Evolutionary conservation across 2,329 filamentous ascomycete species (phyloP), one percentile per base, ranked within the genome.

Genomic region (Nigrospora sphaerica): DNA sequence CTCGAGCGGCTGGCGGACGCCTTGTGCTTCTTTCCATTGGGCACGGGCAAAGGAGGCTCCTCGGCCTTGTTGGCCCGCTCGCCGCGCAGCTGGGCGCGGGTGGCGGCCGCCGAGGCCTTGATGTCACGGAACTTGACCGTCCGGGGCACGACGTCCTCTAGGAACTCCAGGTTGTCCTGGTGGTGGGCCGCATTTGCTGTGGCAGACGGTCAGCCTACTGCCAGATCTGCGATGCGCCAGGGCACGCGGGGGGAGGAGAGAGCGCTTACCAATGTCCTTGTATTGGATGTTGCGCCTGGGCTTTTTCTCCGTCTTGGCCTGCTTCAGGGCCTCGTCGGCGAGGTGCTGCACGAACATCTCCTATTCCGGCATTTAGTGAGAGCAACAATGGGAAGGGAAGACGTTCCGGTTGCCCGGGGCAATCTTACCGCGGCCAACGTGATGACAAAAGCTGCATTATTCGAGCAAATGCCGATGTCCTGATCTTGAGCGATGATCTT

Each of bases 271-370:
- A 37, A 98, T 77, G 66, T 98, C 93, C 62, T 88, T 88, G 72
- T 98, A 98, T 65, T 97, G 93, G 51, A 98, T 86, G 60, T 95
- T 96, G 50, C 91, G 83, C 47, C 93, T 79, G 6, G 92, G 92
- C 65, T 97, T 97, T 57, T 86, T 81, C 68, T 97, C 93, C 1
- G 90, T 79, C 62, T 93, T 95, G 57, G 91, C 86, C 58, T 95
- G 87, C 59, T 87, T 91, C 63, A 95, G 84, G 23, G 86, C 85
- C 64, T 95, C 87, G 52, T 86, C 79, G 17, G 91, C 83, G 23
- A 98, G 79, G 64, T 97, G 86, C 65, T 95, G 89, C 55, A 98
- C 85, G 70, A 98, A 97, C 77, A 95, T 84, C 69, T 98, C 93
- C 85, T 91, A 47, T 16, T 3, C 4, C 9, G 19, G n/a, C 42